Conservation (phyloP, 2,329 filamentous ascomycete species). For the Emergomyces orientalis region DNA sequence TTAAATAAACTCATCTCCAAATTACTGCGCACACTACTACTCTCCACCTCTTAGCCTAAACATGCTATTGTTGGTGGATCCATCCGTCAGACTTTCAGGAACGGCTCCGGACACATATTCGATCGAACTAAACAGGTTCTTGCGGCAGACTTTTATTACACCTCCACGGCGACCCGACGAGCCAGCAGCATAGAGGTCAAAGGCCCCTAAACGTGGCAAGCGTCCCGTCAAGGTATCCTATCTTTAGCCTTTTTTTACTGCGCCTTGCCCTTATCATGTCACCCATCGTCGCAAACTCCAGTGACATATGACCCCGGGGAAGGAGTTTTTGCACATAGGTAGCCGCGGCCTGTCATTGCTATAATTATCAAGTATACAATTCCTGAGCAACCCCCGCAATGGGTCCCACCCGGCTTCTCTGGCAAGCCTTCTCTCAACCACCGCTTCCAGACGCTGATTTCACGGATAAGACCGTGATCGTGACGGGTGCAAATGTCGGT, state of each 20-base stretch:
- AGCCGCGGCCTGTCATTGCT: background rate
- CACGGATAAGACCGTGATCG: constrained; percentile 26
- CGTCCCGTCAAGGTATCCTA: background rate
- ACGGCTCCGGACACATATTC: too few species aligned
- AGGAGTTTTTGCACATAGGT: background rate
- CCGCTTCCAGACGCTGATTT: background rate
- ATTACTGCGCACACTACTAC: too few species aligned
- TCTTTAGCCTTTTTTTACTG: background rate
- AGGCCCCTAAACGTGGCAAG: background rate
- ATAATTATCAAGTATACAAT: background rate
- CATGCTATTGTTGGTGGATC: too few species aligned
- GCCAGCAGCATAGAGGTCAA: background rate
- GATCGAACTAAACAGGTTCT: too few species aligned
- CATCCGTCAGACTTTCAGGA: too few species aligned
- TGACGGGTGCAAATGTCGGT: constrained; percentile 32
- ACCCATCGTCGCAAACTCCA: background rate
- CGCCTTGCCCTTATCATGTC: background rate
- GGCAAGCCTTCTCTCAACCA: background rate
- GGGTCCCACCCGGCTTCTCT: background rate
- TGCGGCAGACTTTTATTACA: background rate
- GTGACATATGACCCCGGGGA: background rate
- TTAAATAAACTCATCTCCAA: too few species aligned
- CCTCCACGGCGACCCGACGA: background rate
- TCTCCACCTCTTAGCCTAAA: too few species aligned
- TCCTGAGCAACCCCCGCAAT: background rate